Evolutionary conservation across 2,329 filamentous ascomycete genomes (phyloP).

Genomic region (Fusarium albosuccineum): DNA sequence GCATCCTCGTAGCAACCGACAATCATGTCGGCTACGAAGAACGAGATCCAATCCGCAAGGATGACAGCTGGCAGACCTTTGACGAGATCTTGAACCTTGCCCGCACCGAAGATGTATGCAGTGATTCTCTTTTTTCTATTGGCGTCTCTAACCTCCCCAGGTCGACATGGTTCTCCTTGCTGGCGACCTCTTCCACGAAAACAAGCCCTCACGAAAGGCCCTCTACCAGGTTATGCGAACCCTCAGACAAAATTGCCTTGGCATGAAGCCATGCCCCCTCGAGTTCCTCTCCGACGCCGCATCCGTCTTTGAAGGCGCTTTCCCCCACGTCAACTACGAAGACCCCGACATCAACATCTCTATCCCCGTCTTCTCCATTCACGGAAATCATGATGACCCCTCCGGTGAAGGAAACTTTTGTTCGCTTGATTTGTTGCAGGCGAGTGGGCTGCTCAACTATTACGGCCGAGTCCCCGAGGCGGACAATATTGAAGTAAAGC

Average conservation of each 20-base stretch:
- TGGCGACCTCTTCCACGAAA: conserved; percentile 97
- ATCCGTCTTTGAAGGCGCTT: conserved; percentile 89
- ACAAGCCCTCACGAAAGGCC: conserved; percentile 94
- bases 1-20: conserved; percentile 93
- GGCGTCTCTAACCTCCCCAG: conserved; percentile 49
- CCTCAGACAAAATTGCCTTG: conserved; percentile 91
- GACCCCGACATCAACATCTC: conserved; percentile 97
- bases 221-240: conserved; percentile 99
- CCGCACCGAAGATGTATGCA: conserved; percentile 78
- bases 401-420: conserved; percentile 96
- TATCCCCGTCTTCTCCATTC: conserved; percentile 97
- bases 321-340: conserved; percentile 97
- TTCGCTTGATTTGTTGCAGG: conserved; percentile 90
- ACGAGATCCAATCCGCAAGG: conserved; percentile 91
- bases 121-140: rapidly evolving
- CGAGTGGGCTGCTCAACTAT: conserved; percentile 94
- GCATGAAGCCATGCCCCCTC: conserved; percentile 94
- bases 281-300: conserved; percentile 95
- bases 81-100: conserved; percentile 95
- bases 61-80: conserved; percentile 97
- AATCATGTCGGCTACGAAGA: conserved; percentile 98
- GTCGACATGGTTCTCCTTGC: conserved; percentile 97
- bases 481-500: conserved; percentile 95
- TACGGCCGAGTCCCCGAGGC: conserved; percentile 92
- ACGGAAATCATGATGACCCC: conserved; percentile 98